A percentile compares a stretch with the other conserved stretches of the same genome.
Evolutionary conservation across 768 basidiomycete species (phyloP).

Genomic region (Tulasnella sp.): DNA sequence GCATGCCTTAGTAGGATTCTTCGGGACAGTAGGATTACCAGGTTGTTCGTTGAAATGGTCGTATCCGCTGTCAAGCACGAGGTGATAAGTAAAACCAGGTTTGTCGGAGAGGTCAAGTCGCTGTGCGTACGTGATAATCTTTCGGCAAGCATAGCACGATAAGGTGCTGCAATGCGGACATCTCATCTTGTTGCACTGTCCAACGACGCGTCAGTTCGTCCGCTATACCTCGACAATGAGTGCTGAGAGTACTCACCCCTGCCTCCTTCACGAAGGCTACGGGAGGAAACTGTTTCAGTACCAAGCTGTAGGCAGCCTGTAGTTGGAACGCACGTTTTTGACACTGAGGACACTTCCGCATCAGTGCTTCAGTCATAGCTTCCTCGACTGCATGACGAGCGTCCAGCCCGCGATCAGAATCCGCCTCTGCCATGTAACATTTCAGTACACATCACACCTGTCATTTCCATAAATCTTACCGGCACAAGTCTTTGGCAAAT

Average conservation of each 20-base stretch:
- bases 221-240: slow-evolving; percentile 14
- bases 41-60: slow-evolving; percentile 46
- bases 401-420: slow-evolving; percentile 61
- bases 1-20: too few relatives aligned
- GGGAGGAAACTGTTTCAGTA: slow-evolving; percentile 10
- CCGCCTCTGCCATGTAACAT: slow-evolving; percentile 41
- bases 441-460: slow-evolving; percentile 12
- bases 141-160: slow-evolving; percentile 76
- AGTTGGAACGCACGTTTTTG: slow-evolving; percentile 43
- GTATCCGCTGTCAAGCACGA: slow-evolving; percentile 35
- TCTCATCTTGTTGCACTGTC: slow-evolving; percentile 84
- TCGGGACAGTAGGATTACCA: slow-evolving; percentile 18
- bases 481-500: slow-evolving; percentile 69
- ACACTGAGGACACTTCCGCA: slow-evolving; percentile 83
- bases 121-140: slow-evolving; percentile 36
- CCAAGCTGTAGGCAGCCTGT: neutral
- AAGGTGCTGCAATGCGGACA: slow-evolving; percentile 59
- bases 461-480: slow-evolving; percentile 31
- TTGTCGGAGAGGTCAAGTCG: neutral
- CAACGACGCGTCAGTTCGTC: slow-evolving; percentile 5
- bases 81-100: neutral
- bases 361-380: slow-evolving; percentile 77
- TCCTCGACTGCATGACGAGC: slow-evolving; percentile 74
- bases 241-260: slow-evolving; percentile 39
- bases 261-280: slow-evolving; percentile 69